A percentile compares a stretch with the other conserved stretches of the same genome.
Evolutionary conservation across 2,329 filamentous ascomycete species (phyloP).

Genomic region (Colletotrichum sp.): DNA sequence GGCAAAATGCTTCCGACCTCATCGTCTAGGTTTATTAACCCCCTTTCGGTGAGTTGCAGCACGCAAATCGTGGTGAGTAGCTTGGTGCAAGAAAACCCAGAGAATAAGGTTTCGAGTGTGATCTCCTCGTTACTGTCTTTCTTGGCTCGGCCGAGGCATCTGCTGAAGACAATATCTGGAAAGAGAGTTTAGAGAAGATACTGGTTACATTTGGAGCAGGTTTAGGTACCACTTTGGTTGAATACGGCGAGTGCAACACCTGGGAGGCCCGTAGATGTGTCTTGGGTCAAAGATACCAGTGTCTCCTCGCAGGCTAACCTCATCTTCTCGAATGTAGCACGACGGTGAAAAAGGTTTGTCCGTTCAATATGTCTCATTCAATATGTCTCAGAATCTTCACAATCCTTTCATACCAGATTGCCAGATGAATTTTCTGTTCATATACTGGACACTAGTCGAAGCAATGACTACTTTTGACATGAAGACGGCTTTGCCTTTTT

Average conservation of each 20-base stretch:
- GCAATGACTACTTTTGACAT: background rate
- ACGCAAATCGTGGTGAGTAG: background rate
- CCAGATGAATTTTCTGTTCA: background rate
- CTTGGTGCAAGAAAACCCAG: background rate
- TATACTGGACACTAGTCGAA: background rate
- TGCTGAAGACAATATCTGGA: background rate
- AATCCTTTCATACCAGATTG: background rate
- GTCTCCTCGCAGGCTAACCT: background rate
- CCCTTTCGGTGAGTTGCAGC: background rate
- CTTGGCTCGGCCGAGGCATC: background rate
- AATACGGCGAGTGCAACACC: background rate
- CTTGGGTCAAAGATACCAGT: background rate
- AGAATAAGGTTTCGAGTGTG: background rate
- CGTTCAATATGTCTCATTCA: background rate
- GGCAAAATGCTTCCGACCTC: background rate
- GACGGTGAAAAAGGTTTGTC: background rate
- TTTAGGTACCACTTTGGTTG: background rate
- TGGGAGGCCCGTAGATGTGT: background rate
- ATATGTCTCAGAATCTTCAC: background rate
- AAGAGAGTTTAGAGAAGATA: background rate
- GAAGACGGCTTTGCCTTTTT: background rate
- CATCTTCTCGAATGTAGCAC: background rate
- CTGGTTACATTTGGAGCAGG: background rate
- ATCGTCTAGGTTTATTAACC: background rate
- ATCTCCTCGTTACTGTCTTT: background rate